phyloP scores from a whole-genome alignment of 1,284 basidiomycete genomes.

The Malassezia psittaci region DNA sequence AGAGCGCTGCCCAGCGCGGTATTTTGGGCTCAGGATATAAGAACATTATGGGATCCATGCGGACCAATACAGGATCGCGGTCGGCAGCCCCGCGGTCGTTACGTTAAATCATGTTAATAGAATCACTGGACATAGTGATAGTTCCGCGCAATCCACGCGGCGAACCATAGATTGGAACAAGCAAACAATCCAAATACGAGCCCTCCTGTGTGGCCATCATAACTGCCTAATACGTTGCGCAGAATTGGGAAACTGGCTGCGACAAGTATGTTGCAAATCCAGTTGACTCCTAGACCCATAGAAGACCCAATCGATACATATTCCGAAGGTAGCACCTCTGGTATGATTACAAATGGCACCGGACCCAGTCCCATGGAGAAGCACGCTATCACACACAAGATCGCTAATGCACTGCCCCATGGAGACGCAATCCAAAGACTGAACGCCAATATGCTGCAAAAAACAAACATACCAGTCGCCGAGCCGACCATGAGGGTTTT shows the following conservation, averaged over 20 bases:
- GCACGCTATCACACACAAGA: slow-evolving; percentile 74
- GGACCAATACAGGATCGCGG: not conserved
- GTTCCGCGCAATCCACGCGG: not conserved
- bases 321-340: slow-evolving; percentile 74
- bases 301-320: slow-evolving; percentile 75
- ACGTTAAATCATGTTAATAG: slow-evolving; percentile 8
- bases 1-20: slow-evolving; percentile 14
- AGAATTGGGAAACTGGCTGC: slow-evolving; percentile 72
- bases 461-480: slow-evolving; percentile 57
- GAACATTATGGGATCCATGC: not conserved
- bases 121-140: not conserved
- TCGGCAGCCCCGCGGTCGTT: slow-evolving; percentile 5
- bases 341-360: slow-evolving; percentile 78
- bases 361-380: slow-evolving; percentile 86
- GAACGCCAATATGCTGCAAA: slow-evolving; percentile 58
- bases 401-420: slow-evolving; percentile 61
- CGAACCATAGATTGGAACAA: not conserved
- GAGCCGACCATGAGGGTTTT: slow-evolving; percentile 48
- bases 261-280: slow-evolving; percentile 72
- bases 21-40: slow-evolving; percentile 9
- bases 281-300: slow-evolving; percentile 71
- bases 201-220: slow-evolving; percentile 30
- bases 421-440: slow-evolving; percentile 24
- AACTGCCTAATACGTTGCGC: slow-evolving; percentile 57
- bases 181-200: slow-evolving; percentile 34